phyloP scores from a whole-genome alignment of 2,329 filamentous ascomycete species.

The Sphaerulina musiva region DNA sequence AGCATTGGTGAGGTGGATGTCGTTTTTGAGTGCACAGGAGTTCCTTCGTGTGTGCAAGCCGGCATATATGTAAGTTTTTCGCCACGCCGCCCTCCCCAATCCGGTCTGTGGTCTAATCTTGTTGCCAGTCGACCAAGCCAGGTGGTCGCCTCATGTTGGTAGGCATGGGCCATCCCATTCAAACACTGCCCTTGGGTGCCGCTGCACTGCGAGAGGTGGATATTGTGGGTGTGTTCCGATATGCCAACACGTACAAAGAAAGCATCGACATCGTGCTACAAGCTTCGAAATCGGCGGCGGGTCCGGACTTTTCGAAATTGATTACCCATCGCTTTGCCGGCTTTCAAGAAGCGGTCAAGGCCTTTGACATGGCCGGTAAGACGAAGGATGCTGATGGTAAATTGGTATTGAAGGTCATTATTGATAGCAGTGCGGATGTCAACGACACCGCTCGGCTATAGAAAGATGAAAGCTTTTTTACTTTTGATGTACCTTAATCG shows the following conservation, averaged over 20 bases:
- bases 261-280: constrained; percentile 55
- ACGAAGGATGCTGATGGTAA: constrained; percentile 62
- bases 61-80: constrained; percentile 54
- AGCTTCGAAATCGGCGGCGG: constrained; percentile 40
- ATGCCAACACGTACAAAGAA: constrained; percentile 67
- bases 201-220: constrained; percentile 70
- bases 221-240: constrained; percentile 70
- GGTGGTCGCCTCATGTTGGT: constrained; percentile 70
- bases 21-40: constrained; percentile 71
- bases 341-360: constrained; percentile 54
- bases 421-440: constrained; percentile 34
- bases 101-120: neutral
- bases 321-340: constrained; percentile 68
- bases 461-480: neutral
- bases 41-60: constrained; percentile 67
- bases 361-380: constrained; percentile 64
- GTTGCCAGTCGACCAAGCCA: constrained; percentile 50
- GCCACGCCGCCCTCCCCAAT: neutral
- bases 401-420: constrained; percentile 65
- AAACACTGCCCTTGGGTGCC: constrained; percentile 65
- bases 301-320: constrained; percentile 62
- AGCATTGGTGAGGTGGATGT: constrained; percentile 55
- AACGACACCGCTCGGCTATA: constrained; percentile 5
- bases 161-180: constrained; percentile 71
- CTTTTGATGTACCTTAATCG: too few species aligned